Conservation (phyloP, 129 eudicot species). For the Cynara cardunculus region DNA sequence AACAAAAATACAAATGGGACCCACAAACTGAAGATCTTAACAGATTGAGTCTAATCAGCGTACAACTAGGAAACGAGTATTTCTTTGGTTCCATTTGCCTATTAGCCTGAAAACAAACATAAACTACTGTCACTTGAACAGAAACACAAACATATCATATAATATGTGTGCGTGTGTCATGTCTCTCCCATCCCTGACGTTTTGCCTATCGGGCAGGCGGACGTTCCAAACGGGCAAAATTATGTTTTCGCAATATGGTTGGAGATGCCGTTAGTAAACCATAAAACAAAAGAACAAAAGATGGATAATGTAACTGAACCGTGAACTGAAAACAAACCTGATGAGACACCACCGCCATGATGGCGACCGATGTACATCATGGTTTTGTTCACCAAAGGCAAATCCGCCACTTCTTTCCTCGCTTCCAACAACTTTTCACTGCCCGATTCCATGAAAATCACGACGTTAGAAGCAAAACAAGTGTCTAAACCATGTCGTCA, state of each 20-base stretch:
- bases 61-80: slow-evolving; percentile 5
- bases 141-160: neutral
- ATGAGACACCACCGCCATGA: neutral
- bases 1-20: neutral
- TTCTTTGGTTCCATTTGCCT: neutral
- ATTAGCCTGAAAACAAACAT: slow-evolving; percentile 27
- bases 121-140: neutral
- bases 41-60: slow-evolving; percentile 5
- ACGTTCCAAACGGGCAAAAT: no score
- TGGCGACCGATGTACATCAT: slow-evolving; percentile 57
- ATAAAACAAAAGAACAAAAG: neutral
- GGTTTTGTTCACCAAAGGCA: slow-evolving; percentile 61
- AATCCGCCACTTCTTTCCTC: slow-evolving; percentile 50
- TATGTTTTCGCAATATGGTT: neutral
- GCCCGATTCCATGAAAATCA: slow-evolving; percentile 18
- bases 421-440: slow-evolving; percentile 47
- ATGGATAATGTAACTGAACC: neutral
- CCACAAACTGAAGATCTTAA: slow-evolving; percentile 11
- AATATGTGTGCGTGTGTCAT: no score
- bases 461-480: neutral
- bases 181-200: no score
- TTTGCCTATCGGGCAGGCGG: no score
- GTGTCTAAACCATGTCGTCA: neutral
- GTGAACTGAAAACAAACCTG: slow-evolving; percentile 21
- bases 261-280: neutral